Evolutionary conservation across 768 basidiomycete species (phyloP).

Genomic region (Mrakia hoshinonis): DNA sequence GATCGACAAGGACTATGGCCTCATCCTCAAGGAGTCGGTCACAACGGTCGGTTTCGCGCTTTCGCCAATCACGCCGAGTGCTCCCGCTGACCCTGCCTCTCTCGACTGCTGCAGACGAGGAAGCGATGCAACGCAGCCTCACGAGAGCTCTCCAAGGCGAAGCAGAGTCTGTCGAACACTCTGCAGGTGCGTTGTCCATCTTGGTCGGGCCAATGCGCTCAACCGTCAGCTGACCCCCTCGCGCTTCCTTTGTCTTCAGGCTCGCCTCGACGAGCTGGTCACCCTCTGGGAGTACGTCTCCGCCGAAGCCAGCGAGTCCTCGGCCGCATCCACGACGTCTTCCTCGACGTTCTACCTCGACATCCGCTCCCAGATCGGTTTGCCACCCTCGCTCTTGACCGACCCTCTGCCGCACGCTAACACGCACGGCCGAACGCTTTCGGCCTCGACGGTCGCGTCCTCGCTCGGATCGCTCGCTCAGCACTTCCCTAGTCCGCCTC

Average conservation of each 20-base stretch:
- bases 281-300: constrained; percentile 19
- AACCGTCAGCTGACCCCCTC: neutral
- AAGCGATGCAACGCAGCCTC: neutral
- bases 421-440: neutral
- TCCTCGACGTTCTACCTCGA: constrained; percentile 11
- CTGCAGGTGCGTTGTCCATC: neutral
- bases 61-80: neutral
- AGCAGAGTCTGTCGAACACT: neutral
- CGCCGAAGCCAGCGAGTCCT: neutral
- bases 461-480: neutral
- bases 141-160: constrained; percentile 2
- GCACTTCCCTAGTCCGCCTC: neutral
- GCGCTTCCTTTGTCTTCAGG: neutral
- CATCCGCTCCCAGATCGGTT: constrained; percentile 2
- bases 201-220: neutral
- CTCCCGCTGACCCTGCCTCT: neutral
- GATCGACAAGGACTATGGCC: neutral
- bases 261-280: constrained; percentile 14
- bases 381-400: constrained; percentile 1
- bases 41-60: neutral
- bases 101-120: neutral
- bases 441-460: neutral
- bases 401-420: constrained; percentile 11
- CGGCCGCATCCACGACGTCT: neutral
- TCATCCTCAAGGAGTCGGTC: neutral